Conservation (phyloP, 441 rosid genomes). For the Gossypium armourianum region DNA sequence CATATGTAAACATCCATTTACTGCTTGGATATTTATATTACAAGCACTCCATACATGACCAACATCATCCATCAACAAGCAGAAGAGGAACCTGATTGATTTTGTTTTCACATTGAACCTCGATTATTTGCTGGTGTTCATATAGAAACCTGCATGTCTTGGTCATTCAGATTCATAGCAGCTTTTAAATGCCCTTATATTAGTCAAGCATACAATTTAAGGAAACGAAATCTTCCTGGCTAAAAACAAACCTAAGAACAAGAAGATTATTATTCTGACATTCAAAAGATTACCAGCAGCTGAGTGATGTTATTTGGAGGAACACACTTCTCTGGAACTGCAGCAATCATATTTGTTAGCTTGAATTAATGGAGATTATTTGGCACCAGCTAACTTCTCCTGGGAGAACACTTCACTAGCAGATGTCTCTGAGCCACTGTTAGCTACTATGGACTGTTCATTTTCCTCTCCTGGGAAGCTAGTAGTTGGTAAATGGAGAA, state of each 20-base stretch:
- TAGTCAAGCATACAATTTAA: too few species aligned
- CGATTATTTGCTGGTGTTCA: background rate
- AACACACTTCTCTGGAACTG: too few species aligned
- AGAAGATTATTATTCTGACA: too few species aligned
- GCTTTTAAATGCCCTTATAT: background rate
- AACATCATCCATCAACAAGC: background rate
- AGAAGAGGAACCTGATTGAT: background rate
- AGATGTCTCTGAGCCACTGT: background rate
- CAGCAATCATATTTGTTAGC: background rate
- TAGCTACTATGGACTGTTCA: background rate
- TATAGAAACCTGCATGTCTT: background rate
- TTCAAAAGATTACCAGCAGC: too few species aligned
- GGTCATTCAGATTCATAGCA: background rate
- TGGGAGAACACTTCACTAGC: slow-evolving; percentile 3
- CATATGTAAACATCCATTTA: background rate
- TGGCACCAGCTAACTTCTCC: background rate
- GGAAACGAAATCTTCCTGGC: too few species aligned
- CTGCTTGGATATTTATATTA: background rate
- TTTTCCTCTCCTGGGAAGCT: slow-evolving; percentile 3
- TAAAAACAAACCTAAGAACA: too few species aligned
- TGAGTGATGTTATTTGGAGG: too few species aligned
- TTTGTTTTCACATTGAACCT: background rate
- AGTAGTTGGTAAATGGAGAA: slow-evolving; percentile 11
- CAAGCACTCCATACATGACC: background rate
- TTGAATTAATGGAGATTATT: background rate